phyloP scores from a whole-genome alignment of 331 rosid genomes.

The Acacia pycnantha region DNA sequence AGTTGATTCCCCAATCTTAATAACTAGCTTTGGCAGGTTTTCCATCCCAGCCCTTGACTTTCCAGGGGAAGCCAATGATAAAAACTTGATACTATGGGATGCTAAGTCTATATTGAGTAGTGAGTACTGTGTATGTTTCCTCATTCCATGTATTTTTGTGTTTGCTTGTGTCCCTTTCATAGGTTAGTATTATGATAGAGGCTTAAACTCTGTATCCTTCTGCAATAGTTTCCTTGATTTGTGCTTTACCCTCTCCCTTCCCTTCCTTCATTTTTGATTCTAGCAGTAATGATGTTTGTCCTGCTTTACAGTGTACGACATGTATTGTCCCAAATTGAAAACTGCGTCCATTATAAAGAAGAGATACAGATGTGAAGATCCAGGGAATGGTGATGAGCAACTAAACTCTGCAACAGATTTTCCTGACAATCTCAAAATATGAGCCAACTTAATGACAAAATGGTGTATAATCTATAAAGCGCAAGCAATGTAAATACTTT shows the following conservation, averaged over 20 bases:
- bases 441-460: neutral
- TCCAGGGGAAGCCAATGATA: neutral
- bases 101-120: neutral
- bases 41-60: neutral
- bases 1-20: neutral
- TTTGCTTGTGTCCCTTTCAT: neutral
- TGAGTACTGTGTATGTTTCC: neutral
- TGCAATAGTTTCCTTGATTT: neutral
- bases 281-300: neutral
- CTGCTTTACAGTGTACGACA: conserved; percentile 52
- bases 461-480: neutral
- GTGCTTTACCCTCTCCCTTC: neutral
- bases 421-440: neutral
- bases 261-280: neutral
- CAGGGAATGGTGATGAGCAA: conserved; percentile 48
- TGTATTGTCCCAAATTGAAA: conserved; percentile 61
- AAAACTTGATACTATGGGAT: neutral
- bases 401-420: neutral
- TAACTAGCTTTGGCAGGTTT: neutral
- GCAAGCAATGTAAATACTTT: neutral
- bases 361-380: conserved; percentile 25
- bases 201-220: neutral
- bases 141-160: neutral
- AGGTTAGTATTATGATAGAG: neutral
- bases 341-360: conserved; percentile 38